Evolutionary conservation across 169 alveolate genomes (phyloP).

Genomic region (Cryptosporidium parvum): DNA sequence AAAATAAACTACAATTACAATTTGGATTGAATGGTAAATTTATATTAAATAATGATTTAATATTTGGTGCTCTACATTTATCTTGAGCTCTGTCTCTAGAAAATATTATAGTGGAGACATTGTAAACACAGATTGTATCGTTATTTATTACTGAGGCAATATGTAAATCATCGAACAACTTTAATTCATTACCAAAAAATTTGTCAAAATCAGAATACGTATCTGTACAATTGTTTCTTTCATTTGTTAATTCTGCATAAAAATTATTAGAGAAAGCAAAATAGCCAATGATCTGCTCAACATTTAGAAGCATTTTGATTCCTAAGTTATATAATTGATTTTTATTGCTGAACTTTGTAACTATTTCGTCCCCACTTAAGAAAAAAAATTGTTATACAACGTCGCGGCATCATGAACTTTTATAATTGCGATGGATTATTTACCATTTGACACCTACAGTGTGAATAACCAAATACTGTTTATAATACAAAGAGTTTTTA

Average conservation of each 20-base stretch:
- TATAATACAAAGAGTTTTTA: conserved; percentile 16
- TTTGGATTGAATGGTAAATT: conserved; percentile 25
- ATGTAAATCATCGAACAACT: conserved; percentile 36
- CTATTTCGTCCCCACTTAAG: background rate
- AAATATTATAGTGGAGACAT: background rate
- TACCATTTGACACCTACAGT: background rate
- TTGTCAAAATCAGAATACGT: background rate
- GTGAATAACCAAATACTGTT: conserved; percentile 30
- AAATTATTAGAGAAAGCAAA: conserved; percentile 7
- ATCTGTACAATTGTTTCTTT: background rate
- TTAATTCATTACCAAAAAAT: conserved; percentile 19
- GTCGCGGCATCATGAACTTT: background rate
- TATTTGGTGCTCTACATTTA: background rate
- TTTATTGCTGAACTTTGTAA: background rate
- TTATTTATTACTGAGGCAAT: conserved; percentile 16
- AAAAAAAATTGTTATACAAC: background rate
- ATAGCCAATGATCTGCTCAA: conserved; percentile 60
- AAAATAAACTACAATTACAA: conserved; percentile 26
- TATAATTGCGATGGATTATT: conserved; percentile 17
- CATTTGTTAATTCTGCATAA: conserved; percentile 8
- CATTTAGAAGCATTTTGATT: conserved; percentile 13
- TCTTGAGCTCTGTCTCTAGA: background rate
- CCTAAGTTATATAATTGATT: background rate
- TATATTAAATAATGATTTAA: conserved; percentile 23
- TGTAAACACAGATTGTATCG: background rate